A percentile compares a stretch with the other conserved stretches of the same genome.
Evolutionary conservation across 768 basidiomycete species (phyloP).

Genomic region (Trametes villosa): DNA sequence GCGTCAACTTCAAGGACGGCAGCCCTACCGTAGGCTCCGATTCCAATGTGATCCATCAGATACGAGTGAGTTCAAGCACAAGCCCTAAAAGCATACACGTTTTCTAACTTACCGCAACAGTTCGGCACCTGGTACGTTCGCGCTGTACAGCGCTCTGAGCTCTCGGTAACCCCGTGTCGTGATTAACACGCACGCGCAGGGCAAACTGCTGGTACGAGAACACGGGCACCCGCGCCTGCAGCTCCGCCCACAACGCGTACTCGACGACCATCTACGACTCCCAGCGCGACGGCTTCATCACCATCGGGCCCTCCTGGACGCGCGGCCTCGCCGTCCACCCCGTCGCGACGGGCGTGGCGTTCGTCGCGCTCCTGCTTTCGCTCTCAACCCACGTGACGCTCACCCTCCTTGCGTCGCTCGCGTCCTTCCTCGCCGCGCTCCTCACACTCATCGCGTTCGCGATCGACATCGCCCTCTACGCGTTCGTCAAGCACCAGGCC

Average conservation of each 20-base stretch:
- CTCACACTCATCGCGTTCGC: conserved; percentile 75
- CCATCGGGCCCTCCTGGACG: conserved; percentile 65
- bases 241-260: conserved; percentile 59
- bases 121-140: conserved; percentile 68
- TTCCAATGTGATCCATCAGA: conserved; percentile 41
- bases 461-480: conserved; percentile 77
- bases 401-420: conserved; percentile 48
- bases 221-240: conserved; percentile 53
- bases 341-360: conserved; percentile 61
- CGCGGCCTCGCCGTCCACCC: conserved; percentile 76
- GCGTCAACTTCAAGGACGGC: conserved; percentile 52
- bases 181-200: conserved; percentile 49
- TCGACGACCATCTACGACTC: conserved; percentile 46
- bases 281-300: conserved; percentile 37
- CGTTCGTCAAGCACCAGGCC: conserved; percentile 61
- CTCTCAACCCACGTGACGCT: conserved; percentile 59
- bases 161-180: no score
- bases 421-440: conserved; percentile 69
- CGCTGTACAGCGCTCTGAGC: no score
- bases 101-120: conserved; percentile 38
- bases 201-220: conserved; percentile 58
- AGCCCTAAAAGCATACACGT: background rate
- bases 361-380: conserved; percentile 66
- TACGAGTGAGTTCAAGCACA: conserved; percentile 59
- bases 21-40: conserved; percentile 29